phyloP scores from a whole-genome alignment of 441 rosid genomes.

The Syzygium malaccense region DNA sequence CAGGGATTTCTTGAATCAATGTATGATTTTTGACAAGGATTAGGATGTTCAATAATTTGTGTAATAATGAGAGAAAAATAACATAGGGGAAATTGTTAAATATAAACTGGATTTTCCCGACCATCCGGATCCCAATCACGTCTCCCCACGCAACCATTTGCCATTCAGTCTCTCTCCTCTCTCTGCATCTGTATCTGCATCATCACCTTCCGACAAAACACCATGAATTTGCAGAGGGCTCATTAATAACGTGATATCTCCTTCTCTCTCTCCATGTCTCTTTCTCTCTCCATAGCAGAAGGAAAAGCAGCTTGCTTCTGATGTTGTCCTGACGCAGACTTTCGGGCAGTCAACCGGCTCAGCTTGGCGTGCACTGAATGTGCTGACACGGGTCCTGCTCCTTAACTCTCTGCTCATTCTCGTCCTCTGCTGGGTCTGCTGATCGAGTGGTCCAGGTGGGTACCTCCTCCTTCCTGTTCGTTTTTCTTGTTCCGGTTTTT shows the following conservation, averaged over 20 bases:
- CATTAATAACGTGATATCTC: background rate
- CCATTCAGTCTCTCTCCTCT: background rate
- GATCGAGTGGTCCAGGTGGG: background rate
- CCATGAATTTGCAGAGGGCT: background rate
- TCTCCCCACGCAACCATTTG: background rate
- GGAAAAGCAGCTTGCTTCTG: background rate
- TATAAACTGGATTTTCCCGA: background rate
- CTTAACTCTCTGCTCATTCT: background rate
- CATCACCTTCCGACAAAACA: background rate
- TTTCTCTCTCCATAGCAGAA: background rate
- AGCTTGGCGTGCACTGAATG: background rate
- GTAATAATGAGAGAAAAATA: background rate
- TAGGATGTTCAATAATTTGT: background rate
- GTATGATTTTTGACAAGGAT: background rate
- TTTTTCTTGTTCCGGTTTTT: background rate
- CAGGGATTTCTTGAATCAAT: too few relatives aligned
- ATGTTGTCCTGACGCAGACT: background rate
- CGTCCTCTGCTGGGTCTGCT: background rate
- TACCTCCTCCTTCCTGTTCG: background rate
- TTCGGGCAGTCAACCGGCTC: background rate
- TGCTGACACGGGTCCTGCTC: background rate
- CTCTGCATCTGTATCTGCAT: background rate
- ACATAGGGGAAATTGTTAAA: background rate
- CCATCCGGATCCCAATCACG: background rate
- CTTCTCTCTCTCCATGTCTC: background rate